Base-by-base conservation (phyloP, 2,329 filamentous ascomycete species). In the Calonectria hongkongensis region DNA sequence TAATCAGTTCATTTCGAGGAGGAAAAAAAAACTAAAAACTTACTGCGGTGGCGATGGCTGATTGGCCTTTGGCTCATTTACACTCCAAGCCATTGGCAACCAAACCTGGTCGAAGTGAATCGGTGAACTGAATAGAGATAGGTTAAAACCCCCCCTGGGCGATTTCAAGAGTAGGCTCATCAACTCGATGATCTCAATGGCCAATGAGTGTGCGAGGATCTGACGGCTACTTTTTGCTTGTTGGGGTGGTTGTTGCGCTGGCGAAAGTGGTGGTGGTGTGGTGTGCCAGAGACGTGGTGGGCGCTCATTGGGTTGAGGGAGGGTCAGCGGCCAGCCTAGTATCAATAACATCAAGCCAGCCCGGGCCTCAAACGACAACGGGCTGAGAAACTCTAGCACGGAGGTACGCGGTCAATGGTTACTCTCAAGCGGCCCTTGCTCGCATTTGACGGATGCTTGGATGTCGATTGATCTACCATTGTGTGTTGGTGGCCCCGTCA, bases 211-310 rank as follows among this genome's bases (percentile, higher is more conserved):
- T 43, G 62, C 51, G 41, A 65, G 68, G 28, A 73, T 56, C 68
- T 71, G 54, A 51, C 48, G 64, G 63, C 47, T 64, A 63, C 64
- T 43, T 56, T 58, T 36, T 78, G 75, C 72, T 69, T 54, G 66
- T 74, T 74, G 64, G 74, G 73, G 60, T 70, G 69, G 71, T 75
- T 39, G 51, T 39, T 68, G 69, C 70, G 64, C 68, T 73, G 75
- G 75, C 76, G 66, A 73, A 76, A 47, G 65, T 75, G 63, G 74
- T 67, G 36, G 70, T 69, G 71, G 79, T 63, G 75, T 75, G 75
- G 77, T 81, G 78, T 80, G 80, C 79, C 73, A 79, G 75, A 83
- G 82, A 83, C 82, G 82, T 83, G 82, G 81, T 82, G 74, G 72
- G 70, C 79, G 73, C 75, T 83, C 78, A 83, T 83, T 83, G 82